A percentile compares a stretch with the other conserved stretches of the same genome.
Evolutionary conservation across 805 yeast genomes (phyloP).

Genomic region (Trichomonascus vanleenenianus): DNA sequence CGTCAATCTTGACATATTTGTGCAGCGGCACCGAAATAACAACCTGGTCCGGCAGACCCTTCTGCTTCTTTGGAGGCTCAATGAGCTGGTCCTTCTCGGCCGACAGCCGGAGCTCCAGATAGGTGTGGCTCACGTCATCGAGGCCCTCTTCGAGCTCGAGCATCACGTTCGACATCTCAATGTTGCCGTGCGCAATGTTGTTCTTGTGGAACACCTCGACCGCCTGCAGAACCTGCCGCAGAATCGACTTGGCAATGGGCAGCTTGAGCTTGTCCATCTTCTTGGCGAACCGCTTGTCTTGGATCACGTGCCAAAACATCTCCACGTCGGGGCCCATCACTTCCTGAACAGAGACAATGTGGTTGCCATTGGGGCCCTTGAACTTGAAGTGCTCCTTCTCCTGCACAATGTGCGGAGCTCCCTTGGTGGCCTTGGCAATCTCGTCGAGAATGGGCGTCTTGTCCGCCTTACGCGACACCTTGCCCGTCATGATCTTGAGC

Average conservation of each 20-base stretch:
- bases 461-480: slow-evolving; percentile 4
- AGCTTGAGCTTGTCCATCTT: slow-evolving; percentile 3
- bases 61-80: slow-evolving; percentile 5
- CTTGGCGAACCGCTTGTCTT: slow-evolving; percentile 3
- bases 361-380: slow-evolving; percentile 6
- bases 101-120: neutral
- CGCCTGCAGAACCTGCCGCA: slow-evolving; percentile 3
- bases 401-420: neutral
- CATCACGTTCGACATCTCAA: slow-evolving; percentile 2
- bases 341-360: slow-evolving; percentile 1
- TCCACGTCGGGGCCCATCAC: slow-evolving; percentile 5
- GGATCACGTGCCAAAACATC: slow-evolving; percentile 2
- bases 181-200: slow-evolving; percentile 3
- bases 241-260: slow-evolving; percentile 2
- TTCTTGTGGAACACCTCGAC: slow-evolving; percentile 2
- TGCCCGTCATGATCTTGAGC: slow-evolving; percentile 5
- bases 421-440: neutral
- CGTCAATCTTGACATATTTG: slow-evolving; percentile 2
- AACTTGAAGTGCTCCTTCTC: slow-evolving; percentile 2
- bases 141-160: slow-evolving; percentile 3
- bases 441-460: slow-evolving; percentile 5
- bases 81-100: slow-evolving; percentile 1
- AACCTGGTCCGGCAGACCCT: slow-evolving; percentile 5
- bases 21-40: neutral
- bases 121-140: neutral